A percentile compares a stretch with the other conserved stretches of the same genome.
Evolutionary conservation across 2,329 filamentous ascomycete genomes (phyloP).

Genomic region (Colletotrichum trifolii): DNA sequence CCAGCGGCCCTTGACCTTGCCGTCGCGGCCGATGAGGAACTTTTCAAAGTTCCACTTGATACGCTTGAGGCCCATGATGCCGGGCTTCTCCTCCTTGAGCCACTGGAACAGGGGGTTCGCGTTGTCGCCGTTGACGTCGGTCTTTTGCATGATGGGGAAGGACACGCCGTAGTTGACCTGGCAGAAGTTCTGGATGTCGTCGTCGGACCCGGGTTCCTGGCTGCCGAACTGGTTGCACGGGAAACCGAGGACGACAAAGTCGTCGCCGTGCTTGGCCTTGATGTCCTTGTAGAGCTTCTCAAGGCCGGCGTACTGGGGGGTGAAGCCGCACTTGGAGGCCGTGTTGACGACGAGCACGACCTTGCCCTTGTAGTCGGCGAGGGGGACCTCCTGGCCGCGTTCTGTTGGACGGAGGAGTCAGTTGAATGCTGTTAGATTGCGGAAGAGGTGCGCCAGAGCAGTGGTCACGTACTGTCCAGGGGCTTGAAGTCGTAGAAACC

Average conservation of each 20-base stretch:
- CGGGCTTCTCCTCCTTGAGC: conserved; percentile 79
- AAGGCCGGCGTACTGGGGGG: conserved; percentile 90
- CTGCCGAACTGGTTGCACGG: conserved; percentile 97
- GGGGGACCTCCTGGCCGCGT: conserved; percentile 76
- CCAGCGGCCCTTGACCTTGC: conserved; percentile 87
- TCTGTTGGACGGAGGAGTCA: conserved; percentile 57
- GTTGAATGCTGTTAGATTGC: background rate
- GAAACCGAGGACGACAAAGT: conserved; percentile 92
- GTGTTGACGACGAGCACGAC: conserved; percentile 98
- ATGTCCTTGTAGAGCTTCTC: conserved; percentile 89
- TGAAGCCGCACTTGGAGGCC: conserved; percentile 98
- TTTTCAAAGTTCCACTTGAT: conserved; percentile 99
- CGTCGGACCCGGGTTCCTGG: conserved; percentile 88
- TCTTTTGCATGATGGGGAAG: conserved; percentile 92
- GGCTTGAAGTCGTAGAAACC: conserved; percentile 87
- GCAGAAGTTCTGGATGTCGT: conserved; percentile 87
- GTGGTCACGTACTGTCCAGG: conserved; percentile 74
- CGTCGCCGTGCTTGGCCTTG: conserved; percentile 73
- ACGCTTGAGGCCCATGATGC: conserved; percentile 86
- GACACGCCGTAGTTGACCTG: conserved; percentile 93
- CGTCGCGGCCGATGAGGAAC: conserved; percentile 89
- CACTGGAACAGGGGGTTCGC: conserved; percentile 85
- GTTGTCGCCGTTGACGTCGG: conserved; percentile 89
- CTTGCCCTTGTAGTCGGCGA: conserved; percentile 84
- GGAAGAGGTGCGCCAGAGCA: conserved; percentile 6